Evolutionary conservation across 192 early-diverging fungal species (phyloP), one percentile per base, ranked within the genome.

Genomic region (Neocallimastix lanati): DNA sequence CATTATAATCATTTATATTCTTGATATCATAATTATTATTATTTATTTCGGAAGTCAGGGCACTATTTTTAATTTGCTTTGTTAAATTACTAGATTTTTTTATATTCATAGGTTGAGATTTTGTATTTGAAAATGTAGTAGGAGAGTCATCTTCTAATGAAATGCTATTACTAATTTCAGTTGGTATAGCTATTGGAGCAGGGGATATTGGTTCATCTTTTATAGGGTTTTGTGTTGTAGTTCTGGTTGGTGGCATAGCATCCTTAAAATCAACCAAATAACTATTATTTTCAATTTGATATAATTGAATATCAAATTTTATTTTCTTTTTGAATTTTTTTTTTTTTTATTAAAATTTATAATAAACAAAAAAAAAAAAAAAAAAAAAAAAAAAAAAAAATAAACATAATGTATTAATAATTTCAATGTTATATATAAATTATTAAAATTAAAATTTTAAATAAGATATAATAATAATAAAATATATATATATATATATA

Each of bases 181-280:
- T 76, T 29, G 79, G 33, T 29, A 80, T 84, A n/a, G 50, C 67
- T 77, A 77, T 78, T 28, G 58, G 80, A 35, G 80, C 28, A n/a
- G 37, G 18, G 12, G 50, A 76, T 67, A 81, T 28, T 27, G 78
- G 35, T 67, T 67, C 50, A 67, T 67, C 50, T 67, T 16, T 67
- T n/a, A 67, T 80, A 37, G 78, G 58, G 81, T 67, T 77, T 38
- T 29, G 40, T 14, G 28, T 76, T 38, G 38, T 76, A 35, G 40
- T 40, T 85, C 82, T 40, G 0, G 50, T 67, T n/a, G 83, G 81
- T 28, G 86, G 80, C 14, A 85, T 84, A 16, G 86, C 86, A 78
- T 95, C 93, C 84, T 96, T 96, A 81, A 99, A 99, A 82, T 99
- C 97, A 0, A 99, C 96, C 81, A 99, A 85, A 83, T 95, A 98